A percentile compares a stretch with the other conserved stretches of the same genome.
Evolutionary conservation across 2,329 filamentous ascomycete species (phyloP).

Genomic region (Beauveria bassiana): DNA sequence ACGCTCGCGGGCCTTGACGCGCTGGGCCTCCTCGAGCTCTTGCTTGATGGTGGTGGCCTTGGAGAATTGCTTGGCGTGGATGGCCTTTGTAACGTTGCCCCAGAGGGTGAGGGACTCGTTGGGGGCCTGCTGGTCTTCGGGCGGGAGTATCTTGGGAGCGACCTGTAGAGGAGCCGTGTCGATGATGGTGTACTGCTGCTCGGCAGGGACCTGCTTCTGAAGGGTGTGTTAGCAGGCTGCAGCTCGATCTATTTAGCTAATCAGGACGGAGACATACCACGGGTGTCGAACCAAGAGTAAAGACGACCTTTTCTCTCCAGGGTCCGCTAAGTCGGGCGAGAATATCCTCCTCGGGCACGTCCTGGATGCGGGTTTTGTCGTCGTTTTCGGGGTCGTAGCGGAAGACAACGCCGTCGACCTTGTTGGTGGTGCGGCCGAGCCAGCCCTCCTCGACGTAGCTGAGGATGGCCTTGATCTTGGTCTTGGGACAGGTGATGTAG

Average conservation of each 20-base stretch:
- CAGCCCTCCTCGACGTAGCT: slow-evolving; percentile 93
- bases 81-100: slow-evolving; percentile 80
- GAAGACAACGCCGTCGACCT: slow-evolving; percentile 85
- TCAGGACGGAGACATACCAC: slow-evolving; percentile 42
- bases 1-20: slow-evolving; percentile 74
- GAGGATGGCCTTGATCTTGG: slow-evolving; percentile 82
- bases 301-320: slow-evolving; percentile 69
- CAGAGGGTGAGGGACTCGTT: slow-evolving; percentile 89
- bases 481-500: slow-evolving; percentile 83
- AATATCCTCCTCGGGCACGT: slow-evolving; percentile 78
- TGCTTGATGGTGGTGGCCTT: slow-evolving; percentile 82
- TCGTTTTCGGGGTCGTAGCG: slow-evolving; percentile 84
- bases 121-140: slow-evolving; percentile 67
- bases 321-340: slow-evolving; percentile 74
- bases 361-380: slow-evolving; percentile 68
- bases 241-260: too few species aligned
- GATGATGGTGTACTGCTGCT: slow-evolving; percentile 68
- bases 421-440: slow-evolving; percentile 86
- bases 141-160: slow-evolving; percentile 70
- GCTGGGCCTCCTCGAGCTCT: slow-evolving; percentile 84
- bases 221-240: background rate
- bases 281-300: slow-evolving; percentile 51
- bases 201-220: slow-evolving; percentile 36
- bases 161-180: slow-evolving; percentile 81
- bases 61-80: slow-evolving; percentile 71